Base-by-base conservation (phyloP, 139 green algal genomes). In the Coelastrella sp. region DNA sequence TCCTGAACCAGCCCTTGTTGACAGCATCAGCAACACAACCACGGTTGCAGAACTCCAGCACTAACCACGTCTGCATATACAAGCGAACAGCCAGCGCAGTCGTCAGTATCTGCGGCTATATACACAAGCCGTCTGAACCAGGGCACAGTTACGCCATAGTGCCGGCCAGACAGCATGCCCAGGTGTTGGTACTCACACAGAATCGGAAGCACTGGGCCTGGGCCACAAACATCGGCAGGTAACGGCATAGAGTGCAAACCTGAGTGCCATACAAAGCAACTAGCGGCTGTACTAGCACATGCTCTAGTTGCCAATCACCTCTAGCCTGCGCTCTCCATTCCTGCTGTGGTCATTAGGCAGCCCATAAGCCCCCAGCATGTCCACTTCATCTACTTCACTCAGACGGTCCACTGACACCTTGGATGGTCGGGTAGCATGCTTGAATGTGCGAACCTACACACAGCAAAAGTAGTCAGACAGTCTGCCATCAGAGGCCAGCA, bases 41-140 rank as follows among this genome's bases (percentile, higher is more conserved):
- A 8, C 80, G 57, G 64, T 92, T 80, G 54, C 93, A 95, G 64
- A 92, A 94, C 90, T 95, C 91, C 92, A 96, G 89, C 16, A 97
- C 81, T 61, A 96, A 92, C 95, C 95, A 96, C 20, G 92, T 94
- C 89, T 96, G 8, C 22, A 58, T 17, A 76, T 2, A 4, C n/a
- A 22, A 22, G 22, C 16, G 3, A 76, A 6, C 5, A 47, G 32
- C 32, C 32, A 47, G 32, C 32, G 32, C 32, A 47, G 32, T 47
- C 32, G 32, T 47, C 32, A 47, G 32, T 2, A 47, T 47, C 32
- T 47, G 1, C 32, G 32, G 32, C 32, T 47, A 47, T 1, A 47
- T 47, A 47, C 32, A 47, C 32, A 47, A 47, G 32, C 32, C 0
- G 32, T 47, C 32, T 2, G 32, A 47, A 47, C 32, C 32, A 47